phyloP scores from a whole-genome alignment of 495 filamentous ascomycete genomes.

The Penicillium subrubescens region DNA sequence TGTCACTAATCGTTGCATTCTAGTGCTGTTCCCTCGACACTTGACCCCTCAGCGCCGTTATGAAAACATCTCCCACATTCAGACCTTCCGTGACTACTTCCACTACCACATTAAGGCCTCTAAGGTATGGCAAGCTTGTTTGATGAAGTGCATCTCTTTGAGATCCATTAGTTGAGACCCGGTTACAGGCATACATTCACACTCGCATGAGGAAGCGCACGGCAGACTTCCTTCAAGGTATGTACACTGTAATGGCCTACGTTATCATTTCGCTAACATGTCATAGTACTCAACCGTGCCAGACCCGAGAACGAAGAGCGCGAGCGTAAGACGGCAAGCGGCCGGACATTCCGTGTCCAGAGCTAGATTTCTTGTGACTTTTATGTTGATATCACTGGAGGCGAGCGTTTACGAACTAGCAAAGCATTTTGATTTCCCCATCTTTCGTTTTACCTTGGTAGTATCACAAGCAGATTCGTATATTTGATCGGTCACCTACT shows the following conservation, averaged over 20 bases:
- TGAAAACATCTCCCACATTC: constrained; percentile 96
- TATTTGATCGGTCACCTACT: not conserved
- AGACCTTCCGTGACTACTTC: constrained; percentile 99
- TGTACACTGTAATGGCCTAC: constrained; percentile 15
- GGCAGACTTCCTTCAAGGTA: constrained; percentile 96
- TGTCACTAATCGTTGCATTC: constrained; percentile 14
- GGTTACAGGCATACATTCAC: constrained; percentile 85
- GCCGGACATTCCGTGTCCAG: constrained; percentile 86
- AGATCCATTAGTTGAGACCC: constrained; percentile 10
- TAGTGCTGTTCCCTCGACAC: constrained; percentile 95
- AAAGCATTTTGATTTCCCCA: constrained; percentile 18
- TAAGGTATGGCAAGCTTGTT: constrained; percentile 56
- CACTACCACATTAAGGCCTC: constrained; percentile 99
- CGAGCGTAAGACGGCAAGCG: constrained; percentile 96
- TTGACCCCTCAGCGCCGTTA: constrained; percentile 85
- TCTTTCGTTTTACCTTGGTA: not conserved
- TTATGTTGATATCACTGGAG: constrained; percentile 27
- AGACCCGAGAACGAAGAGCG: constrained; percentile 94
- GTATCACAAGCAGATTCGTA: not conserved
- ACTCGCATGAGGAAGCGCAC: constrained; percentile 95
- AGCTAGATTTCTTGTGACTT: constrained; percentile 35
- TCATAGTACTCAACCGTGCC: constrained; percentile 80
- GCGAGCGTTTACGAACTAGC: constrained; percentile 27
- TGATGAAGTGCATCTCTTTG: not conserved
- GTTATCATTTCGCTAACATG: constrained; percentile 29